phyloP scores from a whole-genome alignment of 805 yeast species.

The Teunomyces lycoperdinae region DNA sequence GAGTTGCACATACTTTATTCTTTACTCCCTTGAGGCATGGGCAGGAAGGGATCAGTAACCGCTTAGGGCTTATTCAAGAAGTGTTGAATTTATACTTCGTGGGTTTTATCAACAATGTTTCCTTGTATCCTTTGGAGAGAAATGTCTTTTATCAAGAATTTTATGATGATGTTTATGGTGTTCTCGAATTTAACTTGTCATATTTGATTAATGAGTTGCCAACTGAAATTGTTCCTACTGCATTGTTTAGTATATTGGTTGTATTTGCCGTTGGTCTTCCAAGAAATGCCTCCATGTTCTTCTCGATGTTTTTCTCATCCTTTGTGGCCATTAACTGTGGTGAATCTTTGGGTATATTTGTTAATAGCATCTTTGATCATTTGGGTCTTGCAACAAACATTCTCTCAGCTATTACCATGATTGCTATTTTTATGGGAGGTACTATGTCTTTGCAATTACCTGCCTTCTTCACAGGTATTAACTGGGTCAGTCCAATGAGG shows the following conservation, averaged over 20 bases:
- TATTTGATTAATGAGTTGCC: slow-evolving; percentile 25
- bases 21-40: slow-evolving; percentile 21
- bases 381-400: slow-evolving; percentile 24
- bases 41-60: slow-evolving; percentile 19
- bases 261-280: slow-evolving; percentile 25
- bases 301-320: slow-evolving; percentile 15
- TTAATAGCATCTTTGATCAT: slow-evolving; percentile 21
- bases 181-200: slow-evolving; percentile 17
- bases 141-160: slow-evolving; percentile 26
- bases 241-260: slow-evolving; percentile 18
- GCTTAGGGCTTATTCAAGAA: slow-evolving; percentile 24
- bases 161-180: slow-evolving; percentile 23
- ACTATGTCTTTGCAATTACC: slow-evolving; percentile 31
- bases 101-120: slow-evolving; percentile 24
- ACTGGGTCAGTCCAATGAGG: slow-evolving; percentile 23
- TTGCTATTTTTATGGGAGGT: slow-evolving; percentile 29
- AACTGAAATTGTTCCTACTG: slow-evolving; percentile 20
- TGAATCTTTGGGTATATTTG: slow-evolving; percentile 26
- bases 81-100: slow-evolving; percentile 22
- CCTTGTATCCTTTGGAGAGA: slow-evolving; percentile 22
- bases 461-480: slow-evolving; percentile 20
- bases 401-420: slow-evolving; percentile 15
- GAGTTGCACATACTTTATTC: slow-evolving; percentile 20
- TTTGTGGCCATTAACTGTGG: slow-evolving; percentile 21
- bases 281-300: slow-evolving; percentile 21